Conservation (phyloP, 2,329 filamentous ascomycete genomes). For the Paecilomyces dactylethromorphus region DNA sequence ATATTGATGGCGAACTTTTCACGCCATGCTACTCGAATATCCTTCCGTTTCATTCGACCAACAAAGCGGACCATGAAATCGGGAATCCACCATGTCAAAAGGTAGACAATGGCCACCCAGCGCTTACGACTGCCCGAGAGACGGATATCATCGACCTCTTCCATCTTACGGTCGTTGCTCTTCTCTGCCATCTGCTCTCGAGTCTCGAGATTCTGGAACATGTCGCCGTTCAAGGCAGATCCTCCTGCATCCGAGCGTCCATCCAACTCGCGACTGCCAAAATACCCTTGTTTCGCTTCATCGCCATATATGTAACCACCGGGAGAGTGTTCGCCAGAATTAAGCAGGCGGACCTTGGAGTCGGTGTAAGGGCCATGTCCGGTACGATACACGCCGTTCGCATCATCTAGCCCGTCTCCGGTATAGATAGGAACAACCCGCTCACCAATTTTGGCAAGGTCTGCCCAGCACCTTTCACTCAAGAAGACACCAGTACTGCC, state of each 20-base stretch:
- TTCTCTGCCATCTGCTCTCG: constrained; percentile 92
- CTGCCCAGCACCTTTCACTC: constrained; percentile 92
- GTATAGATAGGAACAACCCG: constrained; percentile 51
- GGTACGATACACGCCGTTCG: constrained; percentile 53
- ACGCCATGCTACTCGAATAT: constrained; percentile 87
- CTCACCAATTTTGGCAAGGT: constrained; percentile 71
- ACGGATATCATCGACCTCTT: constrained; percentile 79
- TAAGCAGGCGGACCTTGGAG: constrained; percentile 51
- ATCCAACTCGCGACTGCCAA: constrained; percentile 72
- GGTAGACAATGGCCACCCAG: constrained; percentile 79
- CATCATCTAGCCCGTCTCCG: constrained; percentile 51
- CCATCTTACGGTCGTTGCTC: constrained; percentile 80
- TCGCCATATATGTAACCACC: constrained; percentile 60
- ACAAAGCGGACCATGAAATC: constrained; percentile 72
- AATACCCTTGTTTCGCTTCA: constrained; percentile 75
- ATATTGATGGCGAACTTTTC: constrained; percentile 98
- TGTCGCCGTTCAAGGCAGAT: constrained; percentile 90
- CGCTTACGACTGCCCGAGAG: constrained; percentile 76
- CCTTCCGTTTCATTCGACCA: constrained; percentile 84
- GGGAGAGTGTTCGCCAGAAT: constrained; percentile 43
- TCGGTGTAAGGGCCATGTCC: constrained; percentile 36
- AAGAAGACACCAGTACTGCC: constrained; percentile 92
- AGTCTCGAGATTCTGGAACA: constrained; percentile 97
- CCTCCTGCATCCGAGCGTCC: constrained; percentile 83
- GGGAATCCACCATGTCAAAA: constrained; percentile 80